These are phyloP conservation scores for Aspergillus haitiensis DNA, from an alignment of 495 filamentous ascomycete species.

Conservation along the genomic window DNA sequence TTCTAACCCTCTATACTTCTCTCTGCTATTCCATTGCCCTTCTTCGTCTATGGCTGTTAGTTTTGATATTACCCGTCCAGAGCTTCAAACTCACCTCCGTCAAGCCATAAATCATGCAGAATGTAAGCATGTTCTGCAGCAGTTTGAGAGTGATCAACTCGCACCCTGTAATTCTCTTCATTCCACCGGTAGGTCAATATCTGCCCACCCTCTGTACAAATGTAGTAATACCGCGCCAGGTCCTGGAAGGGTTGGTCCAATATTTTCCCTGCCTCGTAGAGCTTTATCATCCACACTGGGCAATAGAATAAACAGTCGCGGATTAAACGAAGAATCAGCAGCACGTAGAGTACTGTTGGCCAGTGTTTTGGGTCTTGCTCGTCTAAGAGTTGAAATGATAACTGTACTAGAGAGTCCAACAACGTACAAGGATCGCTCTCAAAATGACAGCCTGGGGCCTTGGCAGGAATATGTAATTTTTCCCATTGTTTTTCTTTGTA, in stretches of 20 bases:
- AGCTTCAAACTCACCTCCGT: constrained; percentile 6
- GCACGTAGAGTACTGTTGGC: constrained; percentile 11
- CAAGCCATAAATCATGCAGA: constrained; percentile 3
- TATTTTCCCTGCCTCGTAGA: not conserved
- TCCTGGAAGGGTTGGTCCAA: not conserved
- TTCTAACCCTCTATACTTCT: not conserved
- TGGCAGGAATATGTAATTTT: not conserved
- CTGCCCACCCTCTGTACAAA: constrained; percentile 1
- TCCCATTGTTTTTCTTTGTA: not conserved
- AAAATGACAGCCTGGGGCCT: not conserved
- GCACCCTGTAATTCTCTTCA: not conserved
- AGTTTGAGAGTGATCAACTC: not conserved
- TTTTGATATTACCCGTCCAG: not conserved
- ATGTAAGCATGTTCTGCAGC: not conserved
- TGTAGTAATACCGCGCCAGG: constrained; percentile 10
- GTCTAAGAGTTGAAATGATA: constrained; percentile 3
- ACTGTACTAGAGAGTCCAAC: not conserved
- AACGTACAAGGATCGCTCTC: not conserved
- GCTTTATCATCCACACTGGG: not conserved
- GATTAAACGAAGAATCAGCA: not conserved
- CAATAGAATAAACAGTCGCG: not conserved
- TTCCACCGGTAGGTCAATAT: constrained; percentile 1
- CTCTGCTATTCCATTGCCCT: not conserved
- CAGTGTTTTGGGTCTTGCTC: constrained; percentile 2
- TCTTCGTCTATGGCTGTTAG: not conserved